These are phyloP conservation scores for Silene noctiflora DNA, from an alignment of 179 eudicot species.

Conservation along the genomic window DNA sequence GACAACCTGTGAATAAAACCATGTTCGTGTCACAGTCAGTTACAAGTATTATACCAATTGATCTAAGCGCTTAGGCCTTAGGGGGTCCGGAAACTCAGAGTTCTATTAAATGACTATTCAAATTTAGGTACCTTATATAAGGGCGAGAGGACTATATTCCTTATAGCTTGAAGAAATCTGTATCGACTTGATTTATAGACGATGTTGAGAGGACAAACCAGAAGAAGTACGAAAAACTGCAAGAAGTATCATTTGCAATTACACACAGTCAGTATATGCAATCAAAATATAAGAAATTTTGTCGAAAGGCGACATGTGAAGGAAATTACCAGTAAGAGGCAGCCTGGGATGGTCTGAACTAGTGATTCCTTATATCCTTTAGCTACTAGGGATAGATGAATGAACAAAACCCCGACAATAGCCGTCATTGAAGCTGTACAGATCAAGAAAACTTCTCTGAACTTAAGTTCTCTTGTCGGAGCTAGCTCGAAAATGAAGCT, in stretches of 20 bases:
- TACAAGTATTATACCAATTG: background rate
- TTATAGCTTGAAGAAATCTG: conserved; percentile 52
- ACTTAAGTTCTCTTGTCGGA: conserved; percentile 67
- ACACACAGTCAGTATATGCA: background rate
- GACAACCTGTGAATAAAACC: conserved; percentile 47
- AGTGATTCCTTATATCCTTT: conserved; percentile 62
- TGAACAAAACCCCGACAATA: conserved; percentile 68
- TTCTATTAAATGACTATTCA: background rate
- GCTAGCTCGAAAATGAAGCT: conserved; percentile 85
- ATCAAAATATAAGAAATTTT: background rate
- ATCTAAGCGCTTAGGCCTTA: no score
- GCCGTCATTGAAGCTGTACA: conserved; percentile 75
- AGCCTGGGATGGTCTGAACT: conserved; percentile 64
- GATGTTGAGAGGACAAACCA: conserved; percentile 78
- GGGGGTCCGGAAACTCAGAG: no score
- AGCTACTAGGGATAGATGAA: conserved; percentile 58
- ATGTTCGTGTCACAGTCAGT: conserved; percentile 5
- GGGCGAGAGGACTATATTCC: conserved; percentile 80
- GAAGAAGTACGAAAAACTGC: conserved; percentile 56
- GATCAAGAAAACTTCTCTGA: conserved; percentile 88
- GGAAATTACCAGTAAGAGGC: conserved; percentile 77
- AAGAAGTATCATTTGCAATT: background rate
- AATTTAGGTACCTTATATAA: conserved; percentile 59
- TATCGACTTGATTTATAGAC: conserved; percentile 67
- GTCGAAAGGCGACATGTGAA: no score